Evolutionary conservation across 352 stramenopile species (phyloP), one percentile per base, ranked within the genome.

Genomic region (Thraustochytrium sp.): DNA sequence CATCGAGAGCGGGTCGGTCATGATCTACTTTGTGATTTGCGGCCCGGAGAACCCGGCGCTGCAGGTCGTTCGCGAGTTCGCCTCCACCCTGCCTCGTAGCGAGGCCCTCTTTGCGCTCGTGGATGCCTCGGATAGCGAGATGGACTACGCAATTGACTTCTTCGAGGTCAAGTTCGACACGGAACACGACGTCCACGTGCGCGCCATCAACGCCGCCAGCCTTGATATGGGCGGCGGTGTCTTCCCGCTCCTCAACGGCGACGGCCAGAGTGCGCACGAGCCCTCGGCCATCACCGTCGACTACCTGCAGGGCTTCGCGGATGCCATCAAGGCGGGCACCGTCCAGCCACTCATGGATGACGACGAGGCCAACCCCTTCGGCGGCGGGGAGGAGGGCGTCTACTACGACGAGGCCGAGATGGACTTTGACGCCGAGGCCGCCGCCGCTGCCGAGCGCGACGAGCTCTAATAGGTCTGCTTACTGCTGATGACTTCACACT

Each of bases 91-190:
- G 13, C 16, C 34, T 16, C 5, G 48, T 5, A 11, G 48, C 34
- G 23, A 80, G 23, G 48, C 21, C 3, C 31, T 53, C 0, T 80
- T 80, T 26, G 53, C 40, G 48, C 18, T 38, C 38, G n/a, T 64
- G n/a, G 40, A 80, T 26, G n/a, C 40, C 5, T 4, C 18, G 9
- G 68, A 80, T 31, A 18, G 9, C n/a, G 46, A 63, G 34, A 61
- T 65, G 68, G 68, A 80, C 8, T 80, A 65, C 26, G 68, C 68
- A 5, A 42, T 80, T n/a, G 68, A 80, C 0, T 80, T 80, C 40
- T 80, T 80, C 26, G 36, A 49, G 31, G 53, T 72, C 5, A 31
- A 31, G 11, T 34, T 55, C 16, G 44, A 8, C 5, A 13, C 23
- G 3, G 68, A 34, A 8, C 4, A 8, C 9, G 44, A 44, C 44